A percentile compares a stretch with the other conserved stretches of the same genome.
phyloP scores from a whole-genome alignment of 805 yeast genomes.

The Candida oleophila region DNA sequence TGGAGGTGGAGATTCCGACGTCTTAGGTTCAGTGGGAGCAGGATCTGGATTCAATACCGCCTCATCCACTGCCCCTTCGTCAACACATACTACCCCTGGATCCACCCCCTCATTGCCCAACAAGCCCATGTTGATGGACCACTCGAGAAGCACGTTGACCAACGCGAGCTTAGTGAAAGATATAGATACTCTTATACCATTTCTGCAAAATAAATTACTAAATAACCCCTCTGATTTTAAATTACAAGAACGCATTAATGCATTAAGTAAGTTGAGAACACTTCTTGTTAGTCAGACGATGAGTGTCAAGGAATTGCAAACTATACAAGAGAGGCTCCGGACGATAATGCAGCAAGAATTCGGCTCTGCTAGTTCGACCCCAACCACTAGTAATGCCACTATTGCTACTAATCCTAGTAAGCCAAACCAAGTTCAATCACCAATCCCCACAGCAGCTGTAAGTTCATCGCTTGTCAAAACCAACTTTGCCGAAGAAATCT shows the following conservation, averaged over 20 bases:
- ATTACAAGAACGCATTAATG: constrained; percentile 42
- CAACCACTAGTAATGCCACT: background rate
- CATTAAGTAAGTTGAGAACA: constrained; percentile 42
- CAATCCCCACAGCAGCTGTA: too few species aligned
- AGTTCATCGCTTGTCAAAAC: too few species aligned
- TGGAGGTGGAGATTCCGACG: background rate
- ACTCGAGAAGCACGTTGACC: constrained; percentile 11
- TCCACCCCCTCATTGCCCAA: constrained; percentile 4
- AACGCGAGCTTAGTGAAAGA: constrained; percentile 28
- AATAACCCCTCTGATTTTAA: constrained; percentile 35
- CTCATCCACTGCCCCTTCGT: background rate
- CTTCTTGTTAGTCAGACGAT: constrained; percentile 39
- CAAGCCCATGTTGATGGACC: constrained; percentile 1
- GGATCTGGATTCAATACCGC: background rate
- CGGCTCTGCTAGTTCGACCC: background rate
- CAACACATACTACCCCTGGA: constrained; percentile 9
- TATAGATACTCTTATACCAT: constrained; percentile 37
- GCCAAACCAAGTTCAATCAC: too few species aligned
- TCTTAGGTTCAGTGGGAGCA: background rate
- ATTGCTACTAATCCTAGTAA: too few species aligned
- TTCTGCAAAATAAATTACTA: constrained; percentile 30
- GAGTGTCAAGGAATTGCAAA: constrained; percentile 32
- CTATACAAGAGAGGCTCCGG: constrained; percentile 37
- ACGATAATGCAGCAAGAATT: constrained; percentile 36
- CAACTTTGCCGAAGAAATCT: constrained; percentile 27